Evolutionary conservation across 345 rosid species (phyloP), one percentile per base, ranked within the genome.

Genomic region (Pugionium cornutum): DNA sequence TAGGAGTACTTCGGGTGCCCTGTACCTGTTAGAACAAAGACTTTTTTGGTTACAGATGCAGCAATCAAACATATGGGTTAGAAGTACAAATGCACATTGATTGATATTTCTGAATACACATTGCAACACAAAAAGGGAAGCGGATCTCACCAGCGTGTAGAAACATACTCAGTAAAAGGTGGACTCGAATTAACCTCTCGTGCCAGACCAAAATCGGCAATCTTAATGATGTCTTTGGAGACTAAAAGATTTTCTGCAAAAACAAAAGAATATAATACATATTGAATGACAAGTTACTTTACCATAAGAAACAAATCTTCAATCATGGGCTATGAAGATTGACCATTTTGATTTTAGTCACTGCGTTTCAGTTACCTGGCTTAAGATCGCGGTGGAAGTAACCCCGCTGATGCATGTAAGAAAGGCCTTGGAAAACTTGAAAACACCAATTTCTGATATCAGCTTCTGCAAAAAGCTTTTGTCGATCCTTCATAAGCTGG

Each of bases 151-250:
- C 97, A 94, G 46, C 99, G 95, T 29, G 99, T 88, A 26, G 96
- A 90, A 49, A 94, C 99, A 62, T 94, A 94, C 48, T 90, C 95
- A 0, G 99, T 90, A 55, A 79, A 94, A 4, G 97, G 99, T 43
- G 99, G 99, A 59, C 74, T 85, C 7, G 97, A 90, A 75, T 69
- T 86, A 54, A 88, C 83, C 78, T 94, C 99, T 43, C 99, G 82
- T 41, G 95, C 99, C 70, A 94, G 89, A 51, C 99, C 99, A 75
- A 94, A 90, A 83, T 94, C 99, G 76, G 99, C 99, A 79, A 94
- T 79, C 76, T 94, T 94, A 58, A 94, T 82, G 33, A 73, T 47
- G 42, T 77, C 86, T 79, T 90, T 94, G 7, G 95, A 67, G 37
- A 90, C 97, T 77, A 94, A 68, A 64, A 94, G 67, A 67, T 94